Evolutionary conservation across 345 rosid species (phyloP).

Genomic region (Draba incana): DNA sequence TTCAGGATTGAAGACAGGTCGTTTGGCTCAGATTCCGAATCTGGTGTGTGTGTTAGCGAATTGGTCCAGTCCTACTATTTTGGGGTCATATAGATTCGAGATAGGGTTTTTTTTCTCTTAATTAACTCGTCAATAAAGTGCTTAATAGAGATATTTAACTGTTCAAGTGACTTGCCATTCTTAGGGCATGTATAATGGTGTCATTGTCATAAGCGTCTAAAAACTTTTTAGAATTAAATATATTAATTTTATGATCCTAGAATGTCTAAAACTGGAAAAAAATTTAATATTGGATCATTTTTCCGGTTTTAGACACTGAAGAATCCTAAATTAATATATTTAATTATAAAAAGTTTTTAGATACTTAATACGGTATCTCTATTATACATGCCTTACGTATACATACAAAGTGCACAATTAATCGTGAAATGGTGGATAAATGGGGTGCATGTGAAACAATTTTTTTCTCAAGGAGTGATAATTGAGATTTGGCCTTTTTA

Average conservation of each 20-base stretch:
- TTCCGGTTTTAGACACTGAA: no score
- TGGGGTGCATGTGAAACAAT: background rate
- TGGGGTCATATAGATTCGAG: conserved; percentile 7
- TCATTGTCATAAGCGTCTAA: no score
- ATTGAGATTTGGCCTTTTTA: conserved; percentile 21
- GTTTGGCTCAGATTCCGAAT: conserved; percentile 31
- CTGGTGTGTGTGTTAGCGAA: background rate
- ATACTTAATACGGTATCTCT: no score
- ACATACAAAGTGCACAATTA: background rate
- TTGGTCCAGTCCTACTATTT: background rate
- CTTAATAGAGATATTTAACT: background rate
- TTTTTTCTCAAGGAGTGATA: conserved; percentile 16
- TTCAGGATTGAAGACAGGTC: conserved; percentile 21
- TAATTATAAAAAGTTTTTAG: no score
- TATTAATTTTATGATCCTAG: no score
- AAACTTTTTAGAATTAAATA: no score
- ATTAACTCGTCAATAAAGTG: conserved; percentile 9
- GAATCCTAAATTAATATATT: no score
- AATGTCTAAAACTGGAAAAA: no score
- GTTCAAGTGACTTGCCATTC: background rate
- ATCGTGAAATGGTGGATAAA: background rate
- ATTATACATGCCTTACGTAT: background rate
- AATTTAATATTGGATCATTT: no score
- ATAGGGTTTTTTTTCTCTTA: conserved; percentile 5
- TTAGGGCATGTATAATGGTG: background rate